phyloP scores from a whole-genome alignment of 1,284 basidiomycete genomes.

The Sporisorium exsertum region DNA sequence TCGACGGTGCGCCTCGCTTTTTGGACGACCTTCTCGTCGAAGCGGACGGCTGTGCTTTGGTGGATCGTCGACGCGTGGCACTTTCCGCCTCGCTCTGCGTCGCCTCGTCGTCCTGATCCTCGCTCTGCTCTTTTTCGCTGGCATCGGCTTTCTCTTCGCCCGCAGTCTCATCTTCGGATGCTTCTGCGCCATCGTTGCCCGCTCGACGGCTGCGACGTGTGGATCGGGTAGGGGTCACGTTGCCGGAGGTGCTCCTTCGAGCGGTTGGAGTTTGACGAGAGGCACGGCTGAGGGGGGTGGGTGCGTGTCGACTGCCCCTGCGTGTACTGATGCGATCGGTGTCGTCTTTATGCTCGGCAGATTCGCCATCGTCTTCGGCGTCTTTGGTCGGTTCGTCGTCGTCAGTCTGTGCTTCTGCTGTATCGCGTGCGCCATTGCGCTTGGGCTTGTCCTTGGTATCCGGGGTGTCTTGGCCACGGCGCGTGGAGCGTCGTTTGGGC shows the following conservation, averaged over 20 bases:
- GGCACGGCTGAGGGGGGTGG: constrained; percentile 13
- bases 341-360: constrained; percentile 57
- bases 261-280: constrained; percentile 7
- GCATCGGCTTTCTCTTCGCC: constrained; percentile 24
- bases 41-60: constrained; percentile 15
- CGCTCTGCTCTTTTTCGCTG: constrained; percentile 19
- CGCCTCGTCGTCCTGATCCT: constrained; percentile 26
- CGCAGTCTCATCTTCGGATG: constrained; percentile 27
- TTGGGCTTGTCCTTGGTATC: constrained; percentile 18
- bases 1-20: constrained; percentile 34
- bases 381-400: constrained; percentile 11
- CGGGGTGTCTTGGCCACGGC: constrained; percentile 25
- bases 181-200: constrained; percentile 23
- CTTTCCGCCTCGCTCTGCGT: constrained; percentile 38
- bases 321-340: constrained; percentile 39
- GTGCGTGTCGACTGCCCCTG: constrained; percentile 35
- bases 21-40: constrained; percentile 18
- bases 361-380: constrained; percentile 22
- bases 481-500: constrained; percentile 23
- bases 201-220: constrained; percentile 36
- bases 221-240: constrained; percentile 38
- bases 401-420: constrained; percentile 32
- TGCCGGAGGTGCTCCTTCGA: constrained; percentile 39
- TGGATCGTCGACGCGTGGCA: constrained; percentile 15
- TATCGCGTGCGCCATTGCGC: constrained; percentile 29